Evolutionary conservation across 2,329 filamentous ascomycete genomes (phyloP), one percentile per base, ranked within the genome.

Genomic region (Aspergillus novoparasiticus): DNA sequence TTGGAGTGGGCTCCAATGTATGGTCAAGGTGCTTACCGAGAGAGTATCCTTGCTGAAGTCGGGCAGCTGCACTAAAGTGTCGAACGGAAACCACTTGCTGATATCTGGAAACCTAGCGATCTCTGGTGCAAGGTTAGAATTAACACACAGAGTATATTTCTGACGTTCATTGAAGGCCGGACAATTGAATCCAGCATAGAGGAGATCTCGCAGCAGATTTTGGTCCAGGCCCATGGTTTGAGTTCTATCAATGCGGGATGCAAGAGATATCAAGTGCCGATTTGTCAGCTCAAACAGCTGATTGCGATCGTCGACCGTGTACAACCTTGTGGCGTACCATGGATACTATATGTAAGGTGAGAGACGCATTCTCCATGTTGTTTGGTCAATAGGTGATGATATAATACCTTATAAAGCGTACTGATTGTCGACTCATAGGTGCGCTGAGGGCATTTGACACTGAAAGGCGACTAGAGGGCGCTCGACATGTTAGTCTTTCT

Each of bases 251-350:
- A 90, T 79, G 51, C 86, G 83, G 68, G 90, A 90, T 67, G 86
- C 86, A 73, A 94, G 84, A 70, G 93, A 89, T 59, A 84, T 84
- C 73, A 94, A 88, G 74, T 89, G 89, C 30, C 84, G 84, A 59
- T 69, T 71, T 58, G 71, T 72, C 41, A 78, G 71, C 16, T 79
- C 72, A 71, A 81, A 84, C 32, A 86, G 68, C 11, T 72, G 65
- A 60, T 82, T 80, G 55, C 83, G 82, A 62, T 84, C 80, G 48
- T 75, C 71, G 26, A 86, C 70, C 1, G 78, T 82, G 69, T 85
- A 82, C 63, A 81, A 68, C 16, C 76, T 68, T 12, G 75, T 71
- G 5, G 80, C 79, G 54, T 77, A 78, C 83, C 83, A 86, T 3
- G 84, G 84, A 64, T 82, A 86, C 81, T 83, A 64, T 21, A 28